Base-by-base conservation (phyloP, 371 early-diverging fungal genomes). In the Apophysomyces variabilis region DNA sequence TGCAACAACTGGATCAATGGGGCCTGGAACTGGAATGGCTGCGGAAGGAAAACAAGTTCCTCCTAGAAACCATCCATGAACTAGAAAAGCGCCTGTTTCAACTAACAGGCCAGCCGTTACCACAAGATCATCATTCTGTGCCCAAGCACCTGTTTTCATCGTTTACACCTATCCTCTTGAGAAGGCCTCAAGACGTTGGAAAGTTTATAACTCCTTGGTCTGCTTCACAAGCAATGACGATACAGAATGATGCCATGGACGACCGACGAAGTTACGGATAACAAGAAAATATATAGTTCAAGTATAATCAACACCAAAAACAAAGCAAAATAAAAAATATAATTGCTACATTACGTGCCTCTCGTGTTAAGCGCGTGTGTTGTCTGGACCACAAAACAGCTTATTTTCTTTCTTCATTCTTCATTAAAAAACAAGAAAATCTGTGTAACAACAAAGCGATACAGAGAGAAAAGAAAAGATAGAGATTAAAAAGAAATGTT, bases 21-120 rank as follows among this genome's bases (percentile, higher is more conserved):
- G 78, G 84, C 26, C 74, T 77, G 3, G 80, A 82, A 68, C 73
- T 87, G 67, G 68, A 78, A 57, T 61, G 65, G 35, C 57, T 84
- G 36, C 64, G 74, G 7, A 69, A 73, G 21, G 77, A 82, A 58
- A 87, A 84, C 60, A 62, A 47, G 9, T 59, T 69, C 14, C 62
- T 81, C 21, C 65, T 64, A 21, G 66, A 62, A 45, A 39, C 70
- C 36, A 61, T 67, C 57, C 13, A 58, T 6, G 36, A 21, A n/a
- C 56, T 71, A 39, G 65, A 71, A 54, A 38, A 38, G 14, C 56
- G 67, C 9, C 46, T 71, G 16, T 61, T 65, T 6, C 61, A 69
- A 41, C 9, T 69, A 32, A 64, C 69, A 38, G 69, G 69, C 54
- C n/a, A 21, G 1, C 54, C 54, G 54, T 26, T 50, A 11, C 21